Base-by-base conservation (phyloP, 139 green algal species). In the Picochlorum sp. region DNA sequence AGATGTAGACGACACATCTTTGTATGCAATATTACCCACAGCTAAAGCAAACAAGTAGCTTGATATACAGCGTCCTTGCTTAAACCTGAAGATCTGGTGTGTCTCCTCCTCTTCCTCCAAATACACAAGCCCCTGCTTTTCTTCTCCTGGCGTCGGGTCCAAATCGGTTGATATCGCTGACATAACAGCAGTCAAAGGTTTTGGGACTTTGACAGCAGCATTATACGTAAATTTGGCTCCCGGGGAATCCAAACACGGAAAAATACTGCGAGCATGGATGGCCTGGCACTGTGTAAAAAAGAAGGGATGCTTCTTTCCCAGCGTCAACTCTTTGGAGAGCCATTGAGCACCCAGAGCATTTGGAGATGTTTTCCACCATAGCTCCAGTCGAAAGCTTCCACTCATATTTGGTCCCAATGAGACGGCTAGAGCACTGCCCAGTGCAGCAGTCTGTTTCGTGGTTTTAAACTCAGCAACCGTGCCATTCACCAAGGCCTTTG, bases 231-330 rank as follows among this genome's bases (percentile, higher is more conserved):
- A 86, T 75, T 95, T 96, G 45, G 74, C 81, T 16, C 69, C 83
- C 2, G 89, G 90, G 0, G 85, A 87, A 79, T 97, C 90, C 78
- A 91, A 86, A 83, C 91, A 97, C 1, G 91, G 91, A 58, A 96
- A 74, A 21, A 97, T 65, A 8, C 83, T 88, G 4, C 91, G 68
- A 0, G 91, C 91, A 62, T 97, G 91, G 55, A 97, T 97, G 57
- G 91, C 89, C 70, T 97, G 91, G 83, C 91, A 97, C 70, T 88
- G 84, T 4, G 83, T 90, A 78, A 97, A 97, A 4, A 96, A 80
- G 76, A 92, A 97, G 28, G 90, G 89, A 28, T 92, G 85, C 54
- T 75, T 38, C 20, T 83, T 83, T 32, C 91, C 91, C 6, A 83
- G 78, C 0, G 90, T 97, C 71, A 94, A 85, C 13, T 56, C 63